Percentiles rank a stretch among this genome's conserved stretches.
Conservation (phyloP, 768 basidiomycete species). For the Lentinus tigrinus region DNA sequence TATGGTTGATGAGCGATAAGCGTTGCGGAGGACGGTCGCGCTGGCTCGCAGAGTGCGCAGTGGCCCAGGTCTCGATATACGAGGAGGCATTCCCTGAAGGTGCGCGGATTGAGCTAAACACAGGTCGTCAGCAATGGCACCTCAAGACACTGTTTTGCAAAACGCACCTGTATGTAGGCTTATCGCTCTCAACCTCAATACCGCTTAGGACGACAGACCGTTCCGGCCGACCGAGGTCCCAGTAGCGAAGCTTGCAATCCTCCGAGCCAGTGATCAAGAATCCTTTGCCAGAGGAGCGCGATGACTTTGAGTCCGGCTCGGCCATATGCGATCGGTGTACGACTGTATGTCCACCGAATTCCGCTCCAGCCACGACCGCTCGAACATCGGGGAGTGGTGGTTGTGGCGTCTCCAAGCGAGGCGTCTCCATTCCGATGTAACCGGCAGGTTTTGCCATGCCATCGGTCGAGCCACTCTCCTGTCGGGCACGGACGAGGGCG, state of each 20-base stretch:
- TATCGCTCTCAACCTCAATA: slow-evolving; percentile 70
- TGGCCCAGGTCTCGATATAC: slow-evolving; percentile 66
- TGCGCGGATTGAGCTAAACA: slow-evolving; percentile 32
- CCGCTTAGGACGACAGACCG: slow-evolving; percentile 81
- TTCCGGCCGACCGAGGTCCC: slow-evolving; percentile 78
- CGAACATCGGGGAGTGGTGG: slow-evolving; percentile 67
- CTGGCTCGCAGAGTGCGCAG: slow-evolving; percentile 41
- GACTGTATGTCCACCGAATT: slow-evolving; percentile 71
- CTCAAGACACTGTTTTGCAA: not conserved
- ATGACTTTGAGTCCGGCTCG: slow-evolving; percentile 29
- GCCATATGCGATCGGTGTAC: slow-evolving; percentile 30
- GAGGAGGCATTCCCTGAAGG: slow-evolving; percentile 47
- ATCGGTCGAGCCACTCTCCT: slow-evolving; percentile 33
- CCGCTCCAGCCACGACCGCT: slow-evolving; percentile 66
- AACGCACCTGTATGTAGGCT: slow-evolving; percentile 72
- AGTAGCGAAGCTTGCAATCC: slow-evolving; percentile 82
- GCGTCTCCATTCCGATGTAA: slow-evolving; percentile 15
- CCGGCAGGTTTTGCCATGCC: slow-evolving; percentile 13
- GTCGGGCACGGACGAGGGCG: slow-evolving; percentile 71
- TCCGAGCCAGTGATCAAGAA: slow-evolving; percentile 89
- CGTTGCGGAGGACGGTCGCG: slow-evolving; percentile 71
- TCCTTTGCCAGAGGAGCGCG: slow-evolving; percentile 49
- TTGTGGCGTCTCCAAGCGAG: slow-evolving; percentile 33
- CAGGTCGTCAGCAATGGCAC: slow-evolving; percentile 1
- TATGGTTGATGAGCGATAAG: slow-evolving; percentile 74